Evolutionary conservation across 2,329 filamentous ascomycete genomes (phyloP).

Genomic region (Calonectria henricotiae): DNA sequence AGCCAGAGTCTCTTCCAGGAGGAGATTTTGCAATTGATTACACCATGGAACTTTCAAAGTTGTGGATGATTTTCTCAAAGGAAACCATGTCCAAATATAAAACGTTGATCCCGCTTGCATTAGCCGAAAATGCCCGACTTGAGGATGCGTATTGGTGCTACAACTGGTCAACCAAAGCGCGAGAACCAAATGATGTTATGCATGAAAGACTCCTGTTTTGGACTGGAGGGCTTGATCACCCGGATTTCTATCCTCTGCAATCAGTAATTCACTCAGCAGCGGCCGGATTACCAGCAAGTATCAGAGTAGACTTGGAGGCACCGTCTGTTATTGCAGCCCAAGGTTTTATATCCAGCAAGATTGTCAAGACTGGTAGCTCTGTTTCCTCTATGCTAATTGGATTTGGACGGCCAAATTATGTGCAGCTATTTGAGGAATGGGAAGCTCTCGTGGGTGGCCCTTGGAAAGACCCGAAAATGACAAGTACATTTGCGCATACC

Average conservation of each 20-base stretch:
- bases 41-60: conserved; percentile 19
- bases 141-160: conserved; percentile 30
- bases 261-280: conserved; percentile 26
- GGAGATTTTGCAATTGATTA: conserved; percentile 30
- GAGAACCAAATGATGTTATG: conserved; percentile 25
- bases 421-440: conserved; percentile 33
- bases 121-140: conserved; percentile 24
- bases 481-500: conserved; percentile 23
- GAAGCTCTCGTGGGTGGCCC: conserved; percentile 32
- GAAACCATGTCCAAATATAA: conserved; percentile 35
- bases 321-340: conserved; percentile 32
- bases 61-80: conserved; percentile 34
- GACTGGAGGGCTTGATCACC: conserved; percentile 35
- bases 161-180: conserved; percentile 24
- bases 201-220: conserved; percentile 31
- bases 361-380: conserved; percentile 21
- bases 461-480: conserved; percentile 28
- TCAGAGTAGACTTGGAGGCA: conserved; percentile 21
- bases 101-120: conserved; percentile 30
- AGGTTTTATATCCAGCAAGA: conserved; percentile 26
- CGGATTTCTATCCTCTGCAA: conserved; percentile 34
- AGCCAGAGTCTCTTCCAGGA: background rate
- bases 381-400: conserved; percentile 20
- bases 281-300: conserved; percentile 26
- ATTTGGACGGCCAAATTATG: conserved; percentile 37